Conservation (phyloP, 2,329 filamentous ascomycete genomes). For the Pyricularia sp. region DNA sequence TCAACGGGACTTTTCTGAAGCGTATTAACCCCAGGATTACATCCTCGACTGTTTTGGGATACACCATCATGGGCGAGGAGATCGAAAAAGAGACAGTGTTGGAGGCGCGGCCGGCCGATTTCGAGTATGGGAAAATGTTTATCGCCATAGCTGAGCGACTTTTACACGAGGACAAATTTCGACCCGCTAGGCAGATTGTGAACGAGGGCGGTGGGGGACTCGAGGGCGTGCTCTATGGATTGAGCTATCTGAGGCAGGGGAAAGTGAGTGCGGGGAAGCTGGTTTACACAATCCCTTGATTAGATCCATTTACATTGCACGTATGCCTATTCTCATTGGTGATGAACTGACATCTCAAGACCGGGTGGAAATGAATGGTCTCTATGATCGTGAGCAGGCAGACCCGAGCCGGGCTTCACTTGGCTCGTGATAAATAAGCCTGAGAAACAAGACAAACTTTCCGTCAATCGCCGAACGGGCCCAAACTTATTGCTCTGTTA, state of each 20-base stretch:
- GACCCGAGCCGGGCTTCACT: too few relatives aligned
- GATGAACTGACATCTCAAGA: too few relatives aligned
- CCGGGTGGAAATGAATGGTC: too few relatives aligned
- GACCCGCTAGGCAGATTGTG: constrained; percentile 18
- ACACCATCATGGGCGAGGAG: constrained; percentile 22
- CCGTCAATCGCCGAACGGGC: too few relatives aligned
- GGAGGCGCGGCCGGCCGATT: constrained; percentile 14
- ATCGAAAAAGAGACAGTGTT: constrained; percentile 12
- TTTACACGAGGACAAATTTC: constrained; percentile 24
- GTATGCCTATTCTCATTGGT: too few relatives aligned
- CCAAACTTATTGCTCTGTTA: too few relatives aligned
- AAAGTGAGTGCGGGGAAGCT: constrained; percentile 29
- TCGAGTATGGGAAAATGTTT: constrained; percentile 23
- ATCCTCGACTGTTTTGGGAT: constrained; percentile 13
- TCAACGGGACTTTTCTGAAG: constrained; percentile 14
- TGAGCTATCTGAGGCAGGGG: constrained; percentile 19
- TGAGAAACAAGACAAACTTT: too few relatives aligned
- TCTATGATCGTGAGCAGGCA: too few relatives aligned
- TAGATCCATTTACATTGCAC: too few relatives aligned
- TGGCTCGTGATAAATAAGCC: too few relatives aligned
- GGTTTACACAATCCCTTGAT: constrained; percentile 21
- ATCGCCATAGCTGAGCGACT: constrained; percentile 20
- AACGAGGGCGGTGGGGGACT: constrained; percentile 19
- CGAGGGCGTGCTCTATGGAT: constrained; percentile 19
- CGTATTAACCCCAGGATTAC: constrained; percentile 25